These are phyloP conservation scores for Corymbia calophylla DNA, from an alignment of 441 rosid species.

Conservation along the genomic window DNA sequence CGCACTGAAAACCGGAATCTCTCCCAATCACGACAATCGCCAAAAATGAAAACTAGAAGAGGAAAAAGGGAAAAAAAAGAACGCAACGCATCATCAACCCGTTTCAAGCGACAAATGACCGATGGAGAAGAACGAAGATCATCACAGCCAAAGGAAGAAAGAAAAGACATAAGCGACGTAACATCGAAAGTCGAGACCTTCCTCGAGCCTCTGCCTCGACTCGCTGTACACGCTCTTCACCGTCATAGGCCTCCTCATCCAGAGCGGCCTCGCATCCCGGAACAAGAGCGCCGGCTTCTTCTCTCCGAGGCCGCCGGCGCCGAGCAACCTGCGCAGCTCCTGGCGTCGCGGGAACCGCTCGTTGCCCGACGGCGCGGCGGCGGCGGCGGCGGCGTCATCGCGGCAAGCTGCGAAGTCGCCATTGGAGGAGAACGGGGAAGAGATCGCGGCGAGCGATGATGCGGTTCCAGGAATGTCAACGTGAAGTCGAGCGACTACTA, in stretches of 20 bases:
- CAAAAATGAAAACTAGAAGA: neutral
- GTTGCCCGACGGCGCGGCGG: neutral
- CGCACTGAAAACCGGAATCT: neutral
- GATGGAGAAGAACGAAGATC: neutral
- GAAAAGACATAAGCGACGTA: neutral
- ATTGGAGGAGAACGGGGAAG: neutral
- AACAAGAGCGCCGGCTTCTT: conserved; percentile 12
- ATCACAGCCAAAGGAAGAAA: neutral
- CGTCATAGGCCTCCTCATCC: conserved; percentile 9
- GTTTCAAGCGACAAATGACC: neutral
- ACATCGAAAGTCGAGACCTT: conserved; percentile 8
- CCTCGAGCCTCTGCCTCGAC: conserved; percentile 17
- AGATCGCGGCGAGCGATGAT: neutral
- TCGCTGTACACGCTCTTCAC: conserved; percentile 28
- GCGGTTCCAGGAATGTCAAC: neutral
- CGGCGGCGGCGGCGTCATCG: neutral
- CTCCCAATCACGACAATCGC: neutral
- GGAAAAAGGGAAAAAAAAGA: neutral
- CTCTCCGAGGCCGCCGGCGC: conserved; percentile 9
- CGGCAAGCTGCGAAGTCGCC: neutral
- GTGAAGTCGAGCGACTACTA: neutral
- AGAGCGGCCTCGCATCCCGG: conserved; percentile 2
- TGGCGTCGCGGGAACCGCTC: neutral
- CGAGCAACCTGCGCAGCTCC: conserved; percentile 10
- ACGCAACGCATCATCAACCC: neutral